Percentiles rank a stretch among this genome's conserved stretches.
Conservation (phyloP, 495 filamentous ascomycete species). For the Talaromyces proteolyticus region DNA sequence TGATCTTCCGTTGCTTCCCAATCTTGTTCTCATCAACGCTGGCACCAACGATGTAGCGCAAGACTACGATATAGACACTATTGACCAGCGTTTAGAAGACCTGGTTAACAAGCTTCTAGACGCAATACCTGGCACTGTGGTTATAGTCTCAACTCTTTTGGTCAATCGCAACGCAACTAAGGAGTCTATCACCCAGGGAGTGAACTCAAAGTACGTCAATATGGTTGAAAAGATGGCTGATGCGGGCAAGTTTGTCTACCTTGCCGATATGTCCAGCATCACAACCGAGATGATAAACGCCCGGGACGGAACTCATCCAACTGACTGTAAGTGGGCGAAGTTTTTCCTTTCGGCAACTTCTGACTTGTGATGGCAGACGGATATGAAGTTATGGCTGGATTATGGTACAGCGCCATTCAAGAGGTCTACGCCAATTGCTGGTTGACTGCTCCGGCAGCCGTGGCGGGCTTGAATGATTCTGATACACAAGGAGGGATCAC, state of each 20-base stretch:
- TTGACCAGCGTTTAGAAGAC: background rate
- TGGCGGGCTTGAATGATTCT: background rate
- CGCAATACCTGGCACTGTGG: background rate
- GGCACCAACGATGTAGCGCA: background rate
- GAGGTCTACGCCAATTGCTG: background rate
- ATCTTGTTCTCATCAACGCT: background rate
- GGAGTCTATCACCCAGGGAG: too few species aligned
- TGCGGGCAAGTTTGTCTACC: background rate
- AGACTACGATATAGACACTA: background rate
- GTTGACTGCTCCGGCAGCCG: background rate
- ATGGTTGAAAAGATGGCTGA: background rate
- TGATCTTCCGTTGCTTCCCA: background rate
- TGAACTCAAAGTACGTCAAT: background rate
- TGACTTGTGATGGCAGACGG: background rate
- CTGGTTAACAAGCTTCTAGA: background rate
- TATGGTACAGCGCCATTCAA: background rate
- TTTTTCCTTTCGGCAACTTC: slow-evolving; percentile 18
- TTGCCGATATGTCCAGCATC: slow-evolving; percentile 1
- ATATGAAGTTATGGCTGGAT: background rate
- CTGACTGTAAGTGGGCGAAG: slow-evolving; percentile 39
- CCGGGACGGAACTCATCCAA: slow-evolving; percentile 43
- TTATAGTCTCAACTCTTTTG: background rate
- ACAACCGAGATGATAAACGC: slow-evolving; percentile 3
- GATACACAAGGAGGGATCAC: background rate
- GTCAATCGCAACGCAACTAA: too few species aligned